Conservation (phyloP, 1,284 basidiomycete genomes). For the Volvariella surrecta region DNA sequence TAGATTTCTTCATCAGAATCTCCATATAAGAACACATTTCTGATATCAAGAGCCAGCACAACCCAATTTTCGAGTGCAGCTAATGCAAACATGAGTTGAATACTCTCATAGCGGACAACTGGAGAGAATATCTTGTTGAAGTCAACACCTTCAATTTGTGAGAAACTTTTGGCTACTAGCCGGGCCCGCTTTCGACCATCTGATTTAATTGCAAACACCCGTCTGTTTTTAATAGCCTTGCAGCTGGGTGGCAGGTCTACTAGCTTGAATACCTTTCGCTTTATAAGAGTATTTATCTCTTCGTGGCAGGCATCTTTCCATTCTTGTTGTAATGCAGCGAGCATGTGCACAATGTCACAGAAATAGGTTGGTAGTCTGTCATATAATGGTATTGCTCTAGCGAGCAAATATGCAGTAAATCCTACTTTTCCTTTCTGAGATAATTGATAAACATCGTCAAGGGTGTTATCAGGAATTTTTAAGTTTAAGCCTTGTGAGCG, state of each 20-base stretch:
- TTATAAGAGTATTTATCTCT: constrained; percentile 5
- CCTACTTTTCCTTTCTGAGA: too few relatives aligned
- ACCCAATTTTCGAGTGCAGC: constrained; percentile 15
- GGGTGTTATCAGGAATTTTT: too few relatives aligned
- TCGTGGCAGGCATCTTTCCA: too few relatives aligned
- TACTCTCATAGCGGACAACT: constrained; percentile 16
- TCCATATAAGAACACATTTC: constrained; percentile 28
- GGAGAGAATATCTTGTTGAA: constrained; percentile 19
- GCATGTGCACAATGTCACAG: too few relatives aligned
- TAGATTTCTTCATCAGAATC: constrained; percentile 27
- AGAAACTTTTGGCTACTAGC: constrained; percentile 1
- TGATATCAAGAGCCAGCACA: constrained; percentile 26
- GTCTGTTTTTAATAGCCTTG: constrained; percentile 3
- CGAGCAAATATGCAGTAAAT: too few relatives aligned
- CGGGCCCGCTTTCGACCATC: neutral
- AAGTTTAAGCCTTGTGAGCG: too few relatives aligned
- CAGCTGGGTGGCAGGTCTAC: constrained; percentile 4
- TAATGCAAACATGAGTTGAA: constrained; percentile 18
- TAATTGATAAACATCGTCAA: too few relatives aligned
- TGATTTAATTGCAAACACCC: constrained; percentile 1
- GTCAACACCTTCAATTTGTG: neutral
- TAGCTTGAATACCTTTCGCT: constrained; percentile 12
- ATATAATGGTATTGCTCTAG: too few relatives aligned
- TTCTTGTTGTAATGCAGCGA: too few relatives aligned
- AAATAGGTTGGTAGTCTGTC: too few relatives aligned